Evolutionary conservation across 2,329 filamentous ascomycete species (phyloP).

Genomic region (Colletotrichum sp.): DNA sequence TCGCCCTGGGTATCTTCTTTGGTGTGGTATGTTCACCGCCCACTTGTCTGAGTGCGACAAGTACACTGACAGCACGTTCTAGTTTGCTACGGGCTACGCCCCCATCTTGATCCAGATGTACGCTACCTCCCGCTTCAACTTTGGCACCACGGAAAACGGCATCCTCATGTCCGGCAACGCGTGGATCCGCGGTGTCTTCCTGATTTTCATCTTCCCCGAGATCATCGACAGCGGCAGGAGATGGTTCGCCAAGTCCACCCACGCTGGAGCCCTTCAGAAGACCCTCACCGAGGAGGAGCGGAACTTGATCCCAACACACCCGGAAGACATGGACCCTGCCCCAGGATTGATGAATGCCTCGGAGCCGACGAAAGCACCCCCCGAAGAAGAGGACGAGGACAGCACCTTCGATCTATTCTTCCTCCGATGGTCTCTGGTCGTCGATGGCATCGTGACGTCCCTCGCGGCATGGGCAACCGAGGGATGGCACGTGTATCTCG

Average conservation of each 20-base stretch:
- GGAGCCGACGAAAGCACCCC: constrained; percentile 43
- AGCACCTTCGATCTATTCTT: constrained; percentile 71
- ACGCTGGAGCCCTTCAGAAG: constrained; percentile 4
- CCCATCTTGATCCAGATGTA: constrained; percentile 66
- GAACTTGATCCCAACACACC: constrained; percentile 36
- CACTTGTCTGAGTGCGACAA: background rate
- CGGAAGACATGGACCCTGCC: constrained; percentile 45
- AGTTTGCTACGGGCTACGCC: constrained; percentile 66
- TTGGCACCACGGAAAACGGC: constrained; percentile 59
- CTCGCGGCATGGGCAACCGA: constrained; percentile 64
- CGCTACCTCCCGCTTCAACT: constrained; percentile 58
- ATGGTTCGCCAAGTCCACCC: constrained; percentile 30
- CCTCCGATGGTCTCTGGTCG: constrained; percentile 66
- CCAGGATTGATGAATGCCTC: constrained; percentile 44
- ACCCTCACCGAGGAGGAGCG: constrained; percentile 4
- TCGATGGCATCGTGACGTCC: constrained; percentile 68
- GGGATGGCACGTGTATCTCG: constrained; percentile 72
- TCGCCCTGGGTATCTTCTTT: constrained; percentile 69
- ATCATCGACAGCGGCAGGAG: constrained; percentile 53
- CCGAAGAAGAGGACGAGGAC: constrained; percentile 44
- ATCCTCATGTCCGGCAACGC: constrained; percentile 61
- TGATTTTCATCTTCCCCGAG: constrained; percentile 57
- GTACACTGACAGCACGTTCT: fast-evolving
- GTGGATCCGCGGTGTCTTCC: constrained; percentile 57
- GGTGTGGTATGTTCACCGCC: constrained; percentile 52